Evolutionary conservation across 2,329 filamentous ascomycete species (phyloP).

Genomic region (Mariannaea elegans): DNA sequence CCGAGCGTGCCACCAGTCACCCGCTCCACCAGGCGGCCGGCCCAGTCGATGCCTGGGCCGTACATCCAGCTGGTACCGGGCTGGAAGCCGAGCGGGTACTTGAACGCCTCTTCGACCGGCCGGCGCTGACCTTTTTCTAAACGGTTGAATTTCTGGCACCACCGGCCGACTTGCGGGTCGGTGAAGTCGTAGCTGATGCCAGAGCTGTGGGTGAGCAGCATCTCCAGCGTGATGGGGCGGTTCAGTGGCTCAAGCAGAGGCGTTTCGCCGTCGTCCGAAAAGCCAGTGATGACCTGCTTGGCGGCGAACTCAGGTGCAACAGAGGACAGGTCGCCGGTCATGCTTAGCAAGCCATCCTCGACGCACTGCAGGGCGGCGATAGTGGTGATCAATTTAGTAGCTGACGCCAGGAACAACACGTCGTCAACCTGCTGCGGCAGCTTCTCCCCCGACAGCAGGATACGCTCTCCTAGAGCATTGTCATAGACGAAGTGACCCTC

Average conservation of each 20-base stretch:
- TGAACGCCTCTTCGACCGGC: slow-evolving; percentile 53
- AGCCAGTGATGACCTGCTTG: slow-evolving; percentile 58
- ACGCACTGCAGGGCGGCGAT: slow-evolving; percentile 64
- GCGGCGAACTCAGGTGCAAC: slow-evolving; percentile 58
- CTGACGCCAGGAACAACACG: slow-evolving; percentile 49
- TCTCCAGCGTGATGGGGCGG: slow-evolving; percentile 57
- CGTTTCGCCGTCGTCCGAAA: slow-evolving; percentile 51
- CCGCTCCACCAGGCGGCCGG: slow-evolving; percentile 59
- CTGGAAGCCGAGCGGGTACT: slow-evolving; percentile 57
- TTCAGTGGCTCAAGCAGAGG: slow-evolving; percentile 45
- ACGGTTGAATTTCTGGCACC: slow-evolving; percentile 44
- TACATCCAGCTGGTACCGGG: slow-evolving; percentile 63
- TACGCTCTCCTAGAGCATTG: slow-evolving; percentile 50
- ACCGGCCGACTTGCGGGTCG: slow-evolving; percentile 46
- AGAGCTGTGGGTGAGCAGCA: slow-evolving; percentile 61
- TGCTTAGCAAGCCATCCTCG: slow-evolving; percentile 57
- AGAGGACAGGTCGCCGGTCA: slow-evolving; percentile 55
- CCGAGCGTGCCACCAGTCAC: slow-evolving; percentile 54
- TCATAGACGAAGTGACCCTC: slow-evolving; percentile 51
- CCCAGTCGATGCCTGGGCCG: slow-evolving; percentile 60
- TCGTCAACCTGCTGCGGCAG: slow-evolving; percentile 48
- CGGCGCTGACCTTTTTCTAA: slow-evolving; percentile 24
- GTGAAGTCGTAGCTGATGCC: slow-evolving; percentile 57
- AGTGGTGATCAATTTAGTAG: slow-evolving; percentile 57
- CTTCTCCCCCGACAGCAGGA: slow-evolving; percentile 51